phyloP scores from a whole-genome alignment of 2,329 filamentous ascomycete genomes.

The Apiospora hydei region DNA sequence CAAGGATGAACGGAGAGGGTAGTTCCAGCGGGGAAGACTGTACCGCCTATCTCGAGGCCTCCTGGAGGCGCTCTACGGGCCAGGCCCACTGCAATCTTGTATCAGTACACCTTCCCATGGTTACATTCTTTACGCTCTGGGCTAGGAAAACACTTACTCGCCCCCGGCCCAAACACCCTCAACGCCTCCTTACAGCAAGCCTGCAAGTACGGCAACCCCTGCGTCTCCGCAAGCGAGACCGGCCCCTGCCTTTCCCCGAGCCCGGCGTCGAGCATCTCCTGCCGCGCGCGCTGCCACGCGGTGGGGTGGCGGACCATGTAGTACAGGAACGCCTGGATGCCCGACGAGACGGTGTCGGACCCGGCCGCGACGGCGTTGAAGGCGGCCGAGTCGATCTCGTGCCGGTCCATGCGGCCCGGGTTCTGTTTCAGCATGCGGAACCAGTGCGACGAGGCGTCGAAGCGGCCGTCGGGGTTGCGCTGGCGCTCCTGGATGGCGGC shows the following conservation, averaged over 20 bases:
- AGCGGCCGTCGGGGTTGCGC: slow-evolving; percentile 25
- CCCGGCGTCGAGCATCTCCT: slow-evolving; percentile 30
- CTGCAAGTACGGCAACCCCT: slow-evolving; percentile 35
- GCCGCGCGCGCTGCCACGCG: slow-evolving; percentile 25
- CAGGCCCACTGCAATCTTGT: too few species aligned
- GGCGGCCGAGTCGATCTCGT: slow-evolving; percentile 23
- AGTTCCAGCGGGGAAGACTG: slow-evolving; percentile 26
- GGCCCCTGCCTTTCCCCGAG: slow-evolving; percentile 20
- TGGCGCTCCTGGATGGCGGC: slow-evolving; percentile 21
- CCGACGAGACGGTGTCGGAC: slow-evolving; percentile 19
- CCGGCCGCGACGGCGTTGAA: slow-evolving; percentile 23
- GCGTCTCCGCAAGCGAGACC: slow-evolving; percentile 30
- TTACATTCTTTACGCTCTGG: too few species aligned
- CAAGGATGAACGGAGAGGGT: slow-evolving; percentile 28
- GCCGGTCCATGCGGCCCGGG: slow-evolving; percentile 21
- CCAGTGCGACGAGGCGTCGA: slow-evolving; percentile 26
- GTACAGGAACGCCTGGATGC: slow-evolving; percentile 26
- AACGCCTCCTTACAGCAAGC: slow-evolving; percentile 38
- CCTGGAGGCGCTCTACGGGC: slow-evolving; percentile 29
- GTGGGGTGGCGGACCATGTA: slow-evolving; percentile 24
- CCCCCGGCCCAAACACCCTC: slow-evolving; percentile 28
- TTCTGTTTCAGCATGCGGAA: slow-evolving; percentile 23
- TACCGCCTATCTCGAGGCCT: slow-evolving; percentile 27
- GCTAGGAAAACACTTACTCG: background rate
- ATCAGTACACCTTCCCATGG: too few species aligned